Evolutionary conservation across 108 stramenopile species (phyloP).

Genomic region (Nannochloropsis granulata): DNA sequence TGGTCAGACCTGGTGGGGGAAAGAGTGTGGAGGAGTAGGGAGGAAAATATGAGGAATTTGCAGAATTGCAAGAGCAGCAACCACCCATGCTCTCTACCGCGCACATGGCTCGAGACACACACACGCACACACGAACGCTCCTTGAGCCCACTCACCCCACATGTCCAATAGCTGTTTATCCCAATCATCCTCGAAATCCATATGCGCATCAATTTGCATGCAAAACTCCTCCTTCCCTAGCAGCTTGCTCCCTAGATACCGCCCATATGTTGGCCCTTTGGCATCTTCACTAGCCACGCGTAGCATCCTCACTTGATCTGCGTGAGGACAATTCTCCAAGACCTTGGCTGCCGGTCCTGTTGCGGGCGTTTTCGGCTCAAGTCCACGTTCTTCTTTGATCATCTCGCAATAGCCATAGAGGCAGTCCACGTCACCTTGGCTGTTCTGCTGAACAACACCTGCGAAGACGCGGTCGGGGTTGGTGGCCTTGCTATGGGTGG

Average conservation of each 20-base stretch:
- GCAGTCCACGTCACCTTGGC: slow-evolving; percentile 27
- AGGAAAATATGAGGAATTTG: not conserved
- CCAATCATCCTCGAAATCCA: slow-evolving; percentile 62
- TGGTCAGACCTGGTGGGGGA: slow-evolving; percentile 6
- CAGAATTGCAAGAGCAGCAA: not conserved
- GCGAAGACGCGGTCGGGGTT: slow-evolving; percentile 29
- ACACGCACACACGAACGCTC: too few species aligned
- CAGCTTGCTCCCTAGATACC: slow-evolving; percentile 29
- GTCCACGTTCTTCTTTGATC: not conserved
- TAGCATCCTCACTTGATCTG: not conserved
- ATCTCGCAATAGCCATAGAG: slow-evolving; percentile 8
- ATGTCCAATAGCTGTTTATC: slow-evolving; percentile 33
- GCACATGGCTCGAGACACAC: too few species aligned
- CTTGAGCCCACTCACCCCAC: not conserved
- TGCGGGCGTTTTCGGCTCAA: not conserved
- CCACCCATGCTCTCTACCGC: too few species aligned
- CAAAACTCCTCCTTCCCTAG: slow-evolving; percentile 92
- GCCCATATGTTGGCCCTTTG: not conserved
- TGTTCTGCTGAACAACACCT: slow-evolving; percentile 38
- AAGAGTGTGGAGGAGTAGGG: not conserved
- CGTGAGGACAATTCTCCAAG: not conserved
- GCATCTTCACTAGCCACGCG: not conserved
- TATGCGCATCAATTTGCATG: slow-evolving; percentile 88
- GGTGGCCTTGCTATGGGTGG: slow-evolving; percentile 14
- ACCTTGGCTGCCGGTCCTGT: not conserved